Conservation (phyloP, 805 yeast genomes). For the Lipomyces kockii region DNA sequence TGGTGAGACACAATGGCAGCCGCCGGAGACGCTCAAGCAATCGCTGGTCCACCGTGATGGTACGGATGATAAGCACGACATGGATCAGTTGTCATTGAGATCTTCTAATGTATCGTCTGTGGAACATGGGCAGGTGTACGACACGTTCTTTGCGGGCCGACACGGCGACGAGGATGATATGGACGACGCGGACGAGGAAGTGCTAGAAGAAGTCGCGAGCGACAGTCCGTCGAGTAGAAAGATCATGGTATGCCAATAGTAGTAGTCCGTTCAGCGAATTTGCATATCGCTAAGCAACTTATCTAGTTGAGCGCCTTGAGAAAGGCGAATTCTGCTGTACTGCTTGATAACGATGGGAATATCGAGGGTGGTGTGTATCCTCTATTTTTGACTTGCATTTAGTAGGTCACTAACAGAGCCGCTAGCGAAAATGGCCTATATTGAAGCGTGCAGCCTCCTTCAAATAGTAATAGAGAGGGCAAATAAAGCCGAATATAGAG, state of each 20-base stretch:
- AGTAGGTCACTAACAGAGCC: background rate
- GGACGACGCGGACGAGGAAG: background rate
- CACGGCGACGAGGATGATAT: background rate
- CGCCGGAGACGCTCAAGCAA: too few relatives aligned
- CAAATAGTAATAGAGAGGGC: constrained; percentile 8
- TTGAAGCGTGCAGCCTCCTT: constrained; percentile 23
- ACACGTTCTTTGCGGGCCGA: background rate
- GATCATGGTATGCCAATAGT: background rate
- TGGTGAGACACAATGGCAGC: too few relatives aligned
- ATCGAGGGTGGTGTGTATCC: constrained; percentile 13
- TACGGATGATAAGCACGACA: background rate
- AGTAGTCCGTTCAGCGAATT: background rate
- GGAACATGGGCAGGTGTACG: background rate
- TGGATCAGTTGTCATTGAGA: background rate
- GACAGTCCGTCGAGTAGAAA: constrained; percentile 1
- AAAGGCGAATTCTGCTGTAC: constrained; percentile 23
- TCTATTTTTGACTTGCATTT: too few relatives aligned
- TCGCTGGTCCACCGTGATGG: too few relatives aligned
- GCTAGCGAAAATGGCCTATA: constrained; percentile 19
- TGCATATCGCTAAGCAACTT: background rate
- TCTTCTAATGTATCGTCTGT: background rate
- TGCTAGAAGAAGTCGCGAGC: background rate
- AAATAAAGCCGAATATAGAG: background rate
- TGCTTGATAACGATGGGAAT: constrained; percentile 10
- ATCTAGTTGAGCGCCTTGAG: constrained; percentile 9